These are phyloP conservation scores for Cutaneotrichosporon curvatum DNA, from an alignment of 1,284 basidiomycete genomes.

Conservation along the genomic window DNA sequence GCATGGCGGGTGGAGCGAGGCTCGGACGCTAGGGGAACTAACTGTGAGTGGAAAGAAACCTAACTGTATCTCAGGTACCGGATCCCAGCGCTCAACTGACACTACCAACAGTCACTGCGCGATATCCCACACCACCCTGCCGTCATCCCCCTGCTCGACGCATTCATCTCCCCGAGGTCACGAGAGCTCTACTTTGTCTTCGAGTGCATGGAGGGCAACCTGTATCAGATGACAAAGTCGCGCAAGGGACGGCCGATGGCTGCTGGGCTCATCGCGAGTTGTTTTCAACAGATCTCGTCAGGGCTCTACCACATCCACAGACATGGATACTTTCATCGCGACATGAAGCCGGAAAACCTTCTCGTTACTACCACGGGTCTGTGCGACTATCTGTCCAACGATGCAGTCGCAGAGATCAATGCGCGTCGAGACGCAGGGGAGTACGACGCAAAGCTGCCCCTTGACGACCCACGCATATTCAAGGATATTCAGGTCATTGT, in stretches of 20 bases:
- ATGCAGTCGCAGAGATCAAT: slow-evolving; percentile 34
- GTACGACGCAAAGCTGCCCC: neutral
- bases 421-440: slow-evolving; percentile 9
- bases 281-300: slow-evolving; percentile 84
- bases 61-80: neutral
- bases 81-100: neutral
- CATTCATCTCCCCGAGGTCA: slow-evolving; percentile 85
- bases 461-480: slow-evolving; percentile 48
- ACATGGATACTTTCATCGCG: slow-evolving; percentile 94
- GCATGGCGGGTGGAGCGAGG: slow-evolving; percentile 96
- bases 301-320: slow-evolving; percentile 90
- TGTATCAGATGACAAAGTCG: slow-evolving; percentile 98
- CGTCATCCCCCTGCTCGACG: slow-evolving; percentile 98
- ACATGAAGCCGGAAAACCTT: slow-evolving; percentile 99
- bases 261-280: slow-evolving; percentile 87
- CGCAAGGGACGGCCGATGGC: slow-evolving; percentile 89
- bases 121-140: slow-evolving; percentile 91
- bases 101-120: slow-evolving; percentile 68
- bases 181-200: slow-evolving; percentile 99
- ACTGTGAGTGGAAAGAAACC: slow-evolving; percentile 56
- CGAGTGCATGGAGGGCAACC: slow-evolving; percentile 99
- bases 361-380: slow-evolving; percentile 98
- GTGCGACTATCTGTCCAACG: slow-evolving; percentile 74
- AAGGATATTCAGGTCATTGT: slow-evolving; percentile 95
- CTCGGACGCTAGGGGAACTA: slow-evolving; percentile 88